Evolutionary conservation across 768 basidiomycete genomes (phyloP).

Genomic region (Russula virescens): DNA sequence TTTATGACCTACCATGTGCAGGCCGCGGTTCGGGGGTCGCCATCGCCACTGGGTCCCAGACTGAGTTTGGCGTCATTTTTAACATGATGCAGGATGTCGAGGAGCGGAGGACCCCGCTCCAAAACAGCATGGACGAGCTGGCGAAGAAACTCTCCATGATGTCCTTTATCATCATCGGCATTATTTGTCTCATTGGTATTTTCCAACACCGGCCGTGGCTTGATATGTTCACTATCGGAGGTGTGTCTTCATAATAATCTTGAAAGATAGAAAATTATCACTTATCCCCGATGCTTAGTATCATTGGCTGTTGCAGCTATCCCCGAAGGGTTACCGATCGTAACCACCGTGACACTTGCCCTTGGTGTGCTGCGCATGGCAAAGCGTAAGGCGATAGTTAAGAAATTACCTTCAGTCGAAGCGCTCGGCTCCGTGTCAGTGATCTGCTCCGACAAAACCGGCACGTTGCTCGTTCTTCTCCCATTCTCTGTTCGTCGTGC

Average conservation of each 20-base stretch:
- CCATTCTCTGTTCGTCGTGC: not conserved
- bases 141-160: conserved; percentile 85
- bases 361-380: conserved; percentile 93
- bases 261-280: not conserved
- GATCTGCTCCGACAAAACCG: conserved; percentile 97
- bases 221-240: conserved; percentile 99
- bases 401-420: conserved; percentile 94
- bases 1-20: conserved; percentile 26
- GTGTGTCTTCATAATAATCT: conserved; percentile 38
- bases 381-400: conserved; percentile 92
- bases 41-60: conserved; percentile 77
- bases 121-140: conserved; percentile 93
- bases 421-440: conserved; percentile 93
- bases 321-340: conserved; percentile 93
- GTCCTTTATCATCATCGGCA: conserved; percentile 91
- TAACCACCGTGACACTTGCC: conserved; percentile 95
- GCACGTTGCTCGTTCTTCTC: conserved; percentile 34
- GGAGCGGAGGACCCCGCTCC: conserved; percentile 88
- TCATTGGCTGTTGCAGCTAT: conserved; percentile 98
- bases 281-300: conserved; percentile 44
- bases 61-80: conserved; percentile 95
- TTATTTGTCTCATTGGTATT: conserved; percentile 89
- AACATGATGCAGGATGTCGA: conserved; percentile 97
- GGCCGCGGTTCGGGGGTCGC: conserved; percentile 83
- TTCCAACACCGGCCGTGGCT: conserved; percentile 83